A percentile compares a stretch with the other conserved stretches of the same genome.
Conservation (phyloP, 352 stramenopile genomes). For the Peronospora farinosa region DNA sequence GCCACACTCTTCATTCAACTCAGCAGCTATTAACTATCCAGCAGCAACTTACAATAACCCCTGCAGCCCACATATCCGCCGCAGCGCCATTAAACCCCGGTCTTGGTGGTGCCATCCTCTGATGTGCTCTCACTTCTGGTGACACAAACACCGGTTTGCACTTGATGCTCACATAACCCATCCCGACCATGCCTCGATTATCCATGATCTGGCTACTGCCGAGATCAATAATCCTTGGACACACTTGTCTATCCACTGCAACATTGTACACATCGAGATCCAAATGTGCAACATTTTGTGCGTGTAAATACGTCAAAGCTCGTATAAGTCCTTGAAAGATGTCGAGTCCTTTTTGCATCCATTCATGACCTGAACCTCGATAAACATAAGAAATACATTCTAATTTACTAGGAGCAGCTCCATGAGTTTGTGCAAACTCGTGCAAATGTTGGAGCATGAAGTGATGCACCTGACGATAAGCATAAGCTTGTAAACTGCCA, state of each 20-base stretch:
- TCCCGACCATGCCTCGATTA: conserved; percentile 48
- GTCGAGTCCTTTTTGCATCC: conserved; percentile 65
- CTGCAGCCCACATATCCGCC: conserved; percentile 73
- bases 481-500: conserved; percentile 65
- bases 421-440: conserved; percentile 54
- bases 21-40: neutral
- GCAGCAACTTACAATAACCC: conserved; percentile 61
- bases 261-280: conserved; percentile 86
- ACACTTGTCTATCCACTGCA: conserved; percentile 49
- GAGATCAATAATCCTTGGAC: conserved; percentile 71
- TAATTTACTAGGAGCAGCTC: conserved; percentile 55
- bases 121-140: conserved; percentile 60
- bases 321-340: conserved; percentile 63
- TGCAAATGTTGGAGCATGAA: conserved; percentile 70
- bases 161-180: conserved; percentile 71
- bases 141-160: conserved; percentile 74
- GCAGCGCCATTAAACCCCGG: conserved; percentile 67
- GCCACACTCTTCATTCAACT: neutral
- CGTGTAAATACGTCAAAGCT: conserved; percentile 75
- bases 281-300: conserved; percentile 68
- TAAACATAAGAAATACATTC: conserved; percentile 82
- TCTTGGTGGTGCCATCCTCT: conserved; percentile 45
- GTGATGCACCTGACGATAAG: conserved; percentile 59
- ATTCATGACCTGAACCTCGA: conserved; percentile 59
- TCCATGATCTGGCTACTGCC: conserved; percentile 77